These are phyloP conservation scores for Mortierella hygrophila DNA, from an alignment of 192 early-diverging fungal species.

Conservation along the genomic window DNA sequence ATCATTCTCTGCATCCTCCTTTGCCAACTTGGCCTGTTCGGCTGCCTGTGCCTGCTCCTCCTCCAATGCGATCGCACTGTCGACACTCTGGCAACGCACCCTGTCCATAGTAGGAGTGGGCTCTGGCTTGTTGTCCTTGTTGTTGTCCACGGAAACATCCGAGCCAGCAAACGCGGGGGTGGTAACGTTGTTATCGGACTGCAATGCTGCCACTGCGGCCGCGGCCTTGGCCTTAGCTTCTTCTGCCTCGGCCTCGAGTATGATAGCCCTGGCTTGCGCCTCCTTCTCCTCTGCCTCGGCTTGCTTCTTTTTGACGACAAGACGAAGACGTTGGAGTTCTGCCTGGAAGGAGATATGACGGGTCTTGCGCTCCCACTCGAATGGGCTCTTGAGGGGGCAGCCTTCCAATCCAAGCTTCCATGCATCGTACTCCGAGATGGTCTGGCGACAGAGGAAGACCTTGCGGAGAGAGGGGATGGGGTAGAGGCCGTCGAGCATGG, in stretches of 20 bases:
- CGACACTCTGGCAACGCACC: constrained; percentile 5
- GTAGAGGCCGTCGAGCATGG: constrained; percentile 6
- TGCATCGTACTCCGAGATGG: constrained; percentile 18
- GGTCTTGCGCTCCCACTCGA: constrained; percentile 29
- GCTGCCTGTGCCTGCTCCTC: constrained; percentile 6
- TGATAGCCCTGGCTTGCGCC: too few species aligned
- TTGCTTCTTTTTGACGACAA: background rate
- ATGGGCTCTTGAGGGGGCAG: constrained; percentile 6
- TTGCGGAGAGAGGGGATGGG: constrained; percentile 12
- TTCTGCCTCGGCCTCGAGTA: background rate
- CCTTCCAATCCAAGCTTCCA: constrained; percentile 33
- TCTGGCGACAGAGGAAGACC: background rate
- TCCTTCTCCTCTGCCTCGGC: background rate
- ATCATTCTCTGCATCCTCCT: background rate
- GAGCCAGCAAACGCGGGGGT: background rate
- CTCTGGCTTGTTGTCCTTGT: background rate
- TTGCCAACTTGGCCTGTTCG: background rate
- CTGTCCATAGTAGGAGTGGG: background rate
- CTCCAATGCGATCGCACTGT: constrained; percentile 10
- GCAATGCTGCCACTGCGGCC: background rate
- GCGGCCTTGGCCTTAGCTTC: background rate
- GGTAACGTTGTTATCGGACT: too few species aligned
- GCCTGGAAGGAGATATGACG: constrained; percentile 6
- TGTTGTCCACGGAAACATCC: background rate
- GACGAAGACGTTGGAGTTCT: background rate